Base-by-base conservation (phyloP, 768 basidiomycete genomes). In the Psilocybe cubensis region DNA sequence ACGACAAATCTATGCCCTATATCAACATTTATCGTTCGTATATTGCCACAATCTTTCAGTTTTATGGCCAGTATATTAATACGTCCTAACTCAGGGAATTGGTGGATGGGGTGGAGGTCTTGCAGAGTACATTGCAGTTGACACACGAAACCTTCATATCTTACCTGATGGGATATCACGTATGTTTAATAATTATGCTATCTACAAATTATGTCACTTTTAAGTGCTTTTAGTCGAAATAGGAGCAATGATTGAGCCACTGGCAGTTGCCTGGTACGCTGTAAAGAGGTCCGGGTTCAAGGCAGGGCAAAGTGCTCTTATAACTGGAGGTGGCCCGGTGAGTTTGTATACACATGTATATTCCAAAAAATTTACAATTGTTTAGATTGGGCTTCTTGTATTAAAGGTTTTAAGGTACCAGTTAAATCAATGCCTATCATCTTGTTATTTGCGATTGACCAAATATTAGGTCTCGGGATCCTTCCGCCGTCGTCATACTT, bases 231-330 rank as follows among this genome's bases (percentile, higher is more conserved):
- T 40, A 81, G 81, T 83, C 42, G 80, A 83, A 18, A 61, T 79
- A 9, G 81, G 77, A 1, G 80, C 80, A 2, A 74, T 76, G 59
- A 69, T 79, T 11, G 81, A 83, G 62, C 80, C 81, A 0, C 70
- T 83, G 5, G 71, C 79, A 1, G 79, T 82, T 2, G 78, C 76
- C 0, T 79, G 75, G 66, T 75, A 81, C 46, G 77, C 78, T 1
- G 75, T 79, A 17, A 77, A 79, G 59, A 67, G 70, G 29, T 74
- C 76, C 1, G 71, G 71, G 0, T 76, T 78, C 61, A 68, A 69
- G 53, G 55, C 59, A 25, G 78, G 80, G 0, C 62, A 76, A 46
- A 74, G 66, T 12, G 79, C 69, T 12, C 72, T 83, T 25, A 66
- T 83, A 3, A 55, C 75, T 11, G 80, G 80, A 18, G 74, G 74